Percentiles rank a stretch among this genome's conserved stretches.
Evolutionary conservation across 495 filamentous ascomycete genomes (phyloP).

Genomic region (Penicillium samsonianum): DNA sequence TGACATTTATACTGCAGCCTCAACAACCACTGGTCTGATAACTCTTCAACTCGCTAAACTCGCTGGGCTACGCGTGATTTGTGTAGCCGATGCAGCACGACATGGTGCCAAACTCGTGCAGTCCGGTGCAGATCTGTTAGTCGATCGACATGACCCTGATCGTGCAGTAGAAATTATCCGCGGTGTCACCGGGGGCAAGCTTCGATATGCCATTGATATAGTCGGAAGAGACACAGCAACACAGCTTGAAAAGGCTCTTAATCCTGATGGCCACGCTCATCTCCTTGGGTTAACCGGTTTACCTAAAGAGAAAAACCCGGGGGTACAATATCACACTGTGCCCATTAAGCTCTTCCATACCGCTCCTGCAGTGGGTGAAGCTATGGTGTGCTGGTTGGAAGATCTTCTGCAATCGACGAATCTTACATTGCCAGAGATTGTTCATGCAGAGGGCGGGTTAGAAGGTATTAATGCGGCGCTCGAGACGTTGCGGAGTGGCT

Average conservation of each 20-base stretch:
- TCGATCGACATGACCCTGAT: conserved; percentile 60
- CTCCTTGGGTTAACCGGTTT: conserved; percentile 63
- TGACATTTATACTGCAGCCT: conserved; percentile 35
- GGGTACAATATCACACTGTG: conserved; percentile 58
- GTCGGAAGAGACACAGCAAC: conserved; percentile 59
- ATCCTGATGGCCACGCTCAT: conserved; percentile 45
- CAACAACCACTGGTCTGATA: conserved; percentile 61
- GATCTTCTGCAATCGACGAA: conserved; percentile 49
- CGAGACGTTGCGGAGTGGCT: conserved; percentile 57
- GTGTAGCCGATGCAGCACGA: conserved; percentile 60
- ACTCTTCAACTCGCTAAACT: conserved; percentile 63
- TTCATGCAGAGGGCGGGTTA: conserved; percentile 58
- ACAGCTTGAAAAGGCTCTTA: conserved; percentile 50
- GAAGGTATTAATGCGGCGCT: conserved; percentile 63
- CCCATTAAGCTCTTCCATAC: conserved; percentile 72
- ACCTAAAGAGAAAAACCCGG: conserved; percentile 50
- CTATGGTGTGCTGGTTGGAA: conserved; percentile 61
- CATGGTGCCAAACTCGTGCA: conserved; percentile 57
- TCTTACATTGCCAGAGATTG: conserved; percentile 58
- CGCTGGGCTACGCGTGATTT: conserved; percentile 57
- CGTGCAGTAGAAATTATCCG: conserved; percentile 63
- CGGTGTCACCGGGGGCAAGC: conserved; percentile 49
- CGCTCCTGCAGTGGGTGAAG: conserved; percentile 56
- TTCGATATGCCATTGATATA: conserved; percentile 65
- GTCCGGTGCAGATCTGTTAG: conserved; percentile 57